Evolutionary conservation across 805 yeast species (phyloP).

Genomic region (Metschnikowia reukaufii): DNA sequence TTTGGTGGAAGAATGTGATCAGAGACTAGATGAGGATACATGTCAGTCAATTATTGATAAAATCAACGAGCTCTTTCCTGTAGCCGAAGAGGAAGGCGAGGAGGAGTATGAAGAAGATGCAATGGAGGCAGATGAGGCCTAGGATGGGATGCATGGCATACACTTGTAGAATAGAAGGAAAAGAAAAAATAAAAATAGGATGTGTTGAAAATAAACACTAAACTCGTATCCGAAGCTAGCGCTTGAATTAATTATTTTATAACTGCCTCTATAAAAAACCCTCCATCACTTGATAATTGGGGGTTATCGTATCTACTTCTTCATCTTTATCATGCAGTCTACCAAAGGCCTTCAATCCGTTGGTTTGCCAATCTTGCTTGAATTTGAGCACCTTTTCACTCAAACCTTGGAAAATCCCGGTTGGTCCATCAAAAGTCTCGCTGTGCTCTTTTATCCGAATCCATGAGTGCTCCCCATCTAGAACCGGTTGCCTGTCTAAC

Average conservation of each 20-base stretch:
- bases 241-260: background rate
- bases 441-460: constrained; percentile 44
- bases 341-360: constrained; percentile 16
- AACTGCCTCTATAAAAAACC: constrained; percentile 15
- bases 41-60: constrained; percentile 58
- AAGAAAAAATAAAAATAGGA: background rate
- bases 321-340: background rate
- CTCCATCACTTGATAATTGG: constrained; percentile 13
- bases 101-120: constrained; percentile 18
- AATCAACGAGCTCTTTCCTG: constrained; percentile 55
- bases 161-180: background rate
- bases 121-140: constrained; percentile 8
- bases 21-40: constrained; percentile 69
- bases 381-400: constrained; percentile 56
- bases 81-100: constrained; percentile 31
- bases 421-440: constrained; percentile 60
- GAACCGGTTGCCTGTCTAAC: constrained; percentile 29
- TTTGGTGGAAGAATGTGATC: constrained; percentile 89
- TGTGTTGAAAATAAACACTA: background rate
- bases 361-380: constrained; percentile 25
- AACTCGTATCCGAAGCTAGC: background rate
- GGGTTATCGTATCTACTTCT: background rate
- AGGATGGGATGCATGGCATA: background rate
- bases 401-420: constrained; percentile 66
- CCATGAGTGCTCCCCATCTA: constrained; percentile 47